A percentile compares a stretch with the other conserved stretches of the same genome.
Evolutionary conservation across 192 early-diverging fungal genomes (phyloP).

Genomic region (Blastocladiella britannica): DNA sequence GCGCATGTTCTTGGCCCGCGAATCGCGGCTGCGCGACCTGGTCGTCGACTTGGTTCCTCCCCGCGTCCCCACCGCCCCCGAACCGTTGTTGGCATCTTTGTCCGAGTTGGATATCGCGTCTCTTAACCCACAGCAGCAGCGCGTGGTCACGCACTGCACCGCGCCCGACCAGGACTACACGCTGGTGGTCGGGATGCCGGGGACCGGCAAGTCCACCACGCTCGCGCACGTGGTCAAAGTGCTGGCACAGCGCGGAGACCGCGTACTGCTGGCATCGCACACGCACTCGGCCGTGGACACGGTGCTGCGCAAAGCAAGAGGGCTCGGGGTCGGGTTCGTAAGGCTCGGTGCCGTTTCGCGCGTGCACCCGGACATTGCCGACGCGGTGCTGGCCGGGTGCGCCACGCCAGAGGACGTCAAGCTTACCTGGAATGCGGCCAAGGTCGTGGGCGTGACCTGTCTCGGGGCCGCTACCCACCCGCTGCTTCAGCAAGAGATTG

Average conservation of each 20-base stretch:
- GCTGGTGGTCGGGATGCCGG: conserved; percentile 87
- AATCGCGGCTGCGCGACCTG: conserved; percentile 32
- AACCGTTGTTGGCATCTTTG: neutral
- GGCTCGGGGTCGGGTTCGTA: conserved; percentile 24
- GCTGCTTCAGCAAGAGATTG: neutral
- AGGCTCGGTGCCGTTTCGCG: conserved; percentile 49
- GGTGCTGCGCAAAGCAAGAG: conserved; percentile 68
- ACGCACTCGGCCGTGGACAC: conserved; percentile 89
- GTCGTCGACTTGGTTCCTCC: conserved; percentile 66
- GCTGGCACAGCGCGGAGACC: conserved; percentile 43
- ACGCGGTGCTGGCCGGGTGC: conserved; percentile 14
- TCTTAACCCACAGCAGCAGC: conserved; percentile 53
- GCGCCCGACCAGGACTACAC: conserved; percentile 57
- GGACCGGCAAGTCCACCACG: conserved; percentile 87
- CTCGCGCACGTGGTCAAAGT: conserved; percentile 54
- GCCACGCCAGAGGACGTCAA: conserved; percentile 37
- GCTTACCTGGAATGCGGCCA: conserved; percentile 29
- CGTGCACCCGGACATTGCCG: conserved; percentile 25
- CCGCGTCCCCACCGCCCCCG: conserved; percentile 17
- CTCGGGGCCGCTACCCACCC: conserved; percentile 36
- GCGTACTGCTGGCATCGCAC: conserved; percentile 69
- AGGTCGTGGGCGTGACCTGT: conserved; percentile 74
- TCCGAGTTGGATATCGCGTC: conserved; percentile 7
- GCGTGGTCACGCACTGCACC: conserved; percentile 19
- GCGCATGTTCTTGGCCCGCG: conserved; percentile 34